Evolutionary conservation across 2,329 filamentous ascomycete species (phyloP).

Genomic region (Calonectria hongkongensis): DNA sequence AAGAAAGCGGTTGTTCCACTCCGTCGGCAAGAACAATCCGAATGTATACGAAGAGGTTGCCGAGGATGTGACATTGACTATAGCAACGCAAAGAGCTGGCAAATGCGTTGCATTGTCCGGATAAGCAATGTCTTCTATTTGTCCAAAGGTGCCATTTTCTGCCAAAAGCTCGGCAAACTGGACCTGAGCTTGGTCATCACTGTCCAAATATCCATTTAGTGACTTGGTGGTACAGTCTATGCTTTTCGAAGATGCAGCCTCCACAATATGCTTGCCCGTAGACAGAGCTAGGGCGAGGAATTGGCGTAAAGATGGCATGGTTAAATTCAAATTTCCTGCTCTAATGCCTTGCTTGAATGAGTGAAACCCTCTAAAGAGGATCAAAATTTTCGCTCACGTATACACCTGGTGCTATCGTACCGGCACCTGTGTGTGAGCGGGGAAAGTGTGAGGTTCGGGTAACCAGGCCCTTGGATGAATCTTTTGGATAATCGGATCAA

Average conservation of each 20-base stretch:
- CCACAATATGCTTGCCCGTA: not conserved
- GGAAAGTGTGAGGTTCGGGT: not conserved
- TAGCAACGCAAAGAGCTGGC: slow-evolving; percentile 1
- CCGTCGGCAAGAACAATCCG: slow-evolving; percentile 2
- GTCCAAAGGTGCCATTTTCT: slow-evolving; percentile 5
- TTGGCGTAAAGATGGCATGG: not conserved
- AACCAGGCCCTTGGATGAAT: not conserved
- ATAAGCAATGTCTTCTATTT: slow-evolving; percentile 13
- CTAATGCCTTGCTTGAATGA: not conserved
- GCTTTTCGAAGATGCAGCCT: not conserved
- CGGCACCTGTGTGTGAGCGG: not conserved
- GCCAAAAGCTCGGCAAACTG: slow-evolving; percentile 2
- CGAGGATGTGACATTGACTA: slow-evolving; percentile 15
- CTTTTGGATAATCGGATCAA: not conserved
- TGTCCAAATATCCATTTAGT: not conserved
- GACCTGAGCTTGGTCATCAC: not conserved
- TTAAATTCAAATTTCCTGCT: not conserved
- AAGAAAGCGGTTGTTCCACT: slow-evolving; percentile 6
- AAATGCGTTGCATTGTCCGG: slow-evolving; percentile 12
- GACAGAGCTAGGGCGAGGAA: not conserved
- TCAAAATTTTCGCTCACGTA: not conserved
- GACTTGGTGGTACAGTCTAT: not conserved
- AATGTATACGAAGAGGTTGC: not conserved
- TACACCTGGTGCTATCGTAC: not conserved
- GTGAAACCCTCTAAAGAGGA: too few species aligned